phyloP scores from a whole-genome alignment of 2,329 filamentous ascomycete species.

The Dendrostoma leiphaemia region DNA sequence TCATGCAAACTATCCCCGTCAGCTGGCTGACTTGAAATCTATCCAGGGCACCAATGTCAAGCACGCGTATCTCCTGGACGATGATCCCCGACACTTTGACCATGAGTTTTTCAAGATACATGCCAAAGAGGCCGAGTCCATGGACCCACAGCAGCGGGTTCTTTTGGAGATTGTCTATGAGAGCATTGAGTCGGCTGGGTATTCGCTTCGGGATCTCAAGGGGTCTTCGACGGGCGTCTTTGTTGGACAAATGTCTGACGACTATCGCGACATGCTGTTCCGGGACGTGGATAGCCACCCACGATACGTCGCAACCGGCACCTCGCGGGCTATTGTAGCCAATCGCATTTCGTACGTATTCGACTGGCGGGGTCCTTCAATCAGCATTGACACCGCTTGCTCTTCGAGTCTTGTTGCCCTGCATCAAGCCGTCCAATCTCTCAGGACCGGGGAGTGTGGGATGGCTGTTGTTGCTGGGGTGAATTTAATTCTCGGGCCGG shows the following conservation, averaged over 20 bases:
- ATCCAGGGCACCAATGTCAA: slow-evolving; percentile 23
- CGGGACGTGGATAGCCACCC: slow-evolving; percentile 4
- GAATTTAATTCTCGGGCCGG: too few relatives aligned
- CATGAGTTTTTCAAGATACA: slow-evolving; percentile 35
- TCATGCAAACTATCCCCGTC: too few relatives aligned
- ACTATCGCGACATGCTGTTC: slow-evolving; percentile 32
- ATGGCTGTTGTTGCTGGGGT: slow-evolving; percentile 33
- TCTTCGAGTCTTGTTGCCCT: slow-evolving; percentile 37
- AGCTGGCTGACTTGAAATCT: too few relatives aligned
- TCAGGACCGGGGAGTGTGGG: slow-evolving; percentile 29
- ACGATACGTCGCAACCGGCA: neutral
- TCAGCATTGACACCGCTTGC: slow-evolving; percentile 44
- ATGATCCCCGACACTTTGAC: slow-evolving; percentile 8
- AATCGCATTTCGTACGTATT: slow-evolving; percentile 40
- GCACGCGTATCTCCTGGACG: neutral
- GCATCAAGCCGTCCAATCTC: slow-evolving; percentile 33
- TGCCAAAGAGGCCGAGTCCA: slow-evolving; percentile 33
- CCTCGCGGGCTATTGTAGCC: slow-evolving; percentile 25
- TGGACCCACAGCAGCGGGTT: slow-evolving; percentile 34
- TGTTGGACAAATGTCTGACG: slow-evolving; percentile 33
- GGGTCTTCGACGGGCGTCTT: slow-evolving; percentile 36
- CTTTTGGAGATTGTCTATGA: slow-evolving; percentile 36
- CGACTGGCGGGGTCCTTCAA: slow-evolving; percentile 36
- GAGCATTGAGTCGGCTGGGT: slow-evolving; percentile 33
- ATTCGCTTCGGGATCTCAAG: slow-evolving; percentile 28